phyloP scores from a whole-genome alignment of 208 protist genomes.

The Herpetomonas samuelpessoai region DNA sequence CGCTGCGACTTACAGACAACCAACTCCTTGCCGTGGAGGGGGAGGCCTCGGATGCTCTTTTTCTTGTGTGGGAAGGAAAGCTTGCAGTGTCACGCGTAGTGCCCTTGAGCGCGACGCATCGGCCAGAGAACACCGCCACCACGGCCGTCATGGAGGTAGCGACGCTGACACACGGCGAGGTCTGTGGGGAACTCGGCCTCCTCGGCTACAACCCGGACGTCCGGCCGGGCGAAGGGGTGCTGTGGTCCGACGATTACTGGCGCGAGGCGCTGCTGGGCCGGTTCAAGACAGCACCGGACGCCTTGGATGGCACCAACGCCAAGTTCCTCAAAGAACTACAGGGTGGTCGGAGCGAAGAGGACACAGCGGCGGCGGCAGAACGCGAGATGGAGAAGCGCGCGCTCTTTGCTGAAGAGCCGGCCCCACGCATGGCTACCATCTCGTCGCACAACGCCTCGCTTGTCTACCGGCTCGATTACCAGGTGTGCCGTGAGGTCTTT shows the following conservation, averaged over 20 bases:
- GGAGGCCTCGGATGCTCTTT: conserved; percentile 47
- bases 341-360: background rate
- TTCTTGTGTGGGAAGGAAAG: conserved; percentile 55
- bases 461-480: background rate
- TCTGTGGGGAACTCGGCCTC: conserved; percentile 71
- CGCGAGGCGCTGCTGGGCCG: conserved; percentile 22
- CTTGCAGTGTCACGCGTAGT: conserved; percentile 49
- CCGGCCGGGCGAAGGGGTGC: conserved; percentile 39
- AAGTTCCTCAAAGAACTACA: background rate
- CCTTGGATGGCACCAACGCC: conserved; percentile 1
- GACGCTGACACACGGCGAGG: conserved; percentile 50
- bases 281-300: background rate
- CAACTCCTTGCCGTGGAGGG: conserved; percentile 60
- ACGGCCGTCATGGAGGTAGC: conserved; percentile 56
- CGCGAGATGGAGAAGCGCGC: background rate
- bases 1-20: conserved; percentile 40
- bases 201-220: conserved; percentile 59
- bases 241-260: conserved; percentile 66
- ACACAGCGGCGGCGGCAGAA: background rate
- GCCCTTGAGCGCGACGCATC: background rate
- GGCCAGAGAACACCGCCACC: conserved; percentile 5
- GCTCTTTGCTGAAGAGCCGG: background rate
- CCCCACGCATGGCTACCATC: background rate
- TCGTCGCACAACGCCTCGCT: background rate
- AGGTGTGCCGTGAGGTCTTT: background rate